Base-by-base conservation (phyloP, 192 early-diverging fungal genomes). In the Rhizoclosmatium sp. region DNA sequence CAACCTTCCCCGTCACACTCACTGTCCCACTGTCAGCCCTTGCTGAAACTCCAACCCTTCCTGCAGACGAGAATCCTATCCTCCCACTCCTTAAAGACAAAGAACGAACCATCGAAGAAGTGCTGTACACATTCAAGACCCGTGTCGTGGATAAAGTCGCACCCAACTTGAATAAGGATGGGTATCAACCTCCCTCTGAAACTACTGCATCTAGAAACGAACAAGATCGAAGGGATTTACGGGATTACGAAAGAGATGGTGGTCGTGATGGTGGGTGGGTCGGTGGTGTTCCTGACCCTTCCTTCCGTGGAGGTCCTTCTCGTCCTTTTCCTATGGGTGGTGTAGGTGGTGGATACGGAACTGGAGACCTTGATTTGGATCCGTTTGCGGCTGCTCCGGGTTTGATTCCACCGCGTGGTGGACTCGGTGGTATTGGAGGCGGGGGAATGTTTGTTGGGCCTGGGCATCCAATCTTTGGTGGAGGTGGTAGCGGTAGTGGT, bases 391-490 rank as follows among this genome's bases (percentile, higher is more conserved):
- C 78, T 9, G 81, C 78, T 48, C 84, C 87, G 4, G 85, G 85
- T 19, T 69, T 89, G 21, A 81, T 83, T 64, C 77, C 84, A 23
- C 84, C 83, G 47, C 84, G 81, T 81, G 19, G 23, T 54, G 39
- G 62, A 64, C 23, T 87, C 83, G 85, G 87, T 51, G 84, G 84
- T 1, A 82, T 84, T 42, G 82, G 85, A 42, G 94, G 92, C 4
- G 93, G 92, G 44, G 94, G 96, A 41, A 96, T 96, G 94, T 81
- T 89, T 83, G 92, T 97, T 9, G 95, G 94, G 14, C 95, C 95
- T 7, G 88, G 88, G 68, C 95, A 98, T 87, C 94, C 95, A 14
- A 94, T 96, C 85, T 98, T 96, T 84, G 78, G 86, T n/a, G 83
- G 82, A 44, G 82, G 86, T 9, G 42, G 81, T 4, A 80, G 75